A percentile compares a stretch with the other conserved stretches of the same genome.
Conservation (phyloP, 495 filamentous ascomycete genomes). For the Ramalina intermedia region DNA sequence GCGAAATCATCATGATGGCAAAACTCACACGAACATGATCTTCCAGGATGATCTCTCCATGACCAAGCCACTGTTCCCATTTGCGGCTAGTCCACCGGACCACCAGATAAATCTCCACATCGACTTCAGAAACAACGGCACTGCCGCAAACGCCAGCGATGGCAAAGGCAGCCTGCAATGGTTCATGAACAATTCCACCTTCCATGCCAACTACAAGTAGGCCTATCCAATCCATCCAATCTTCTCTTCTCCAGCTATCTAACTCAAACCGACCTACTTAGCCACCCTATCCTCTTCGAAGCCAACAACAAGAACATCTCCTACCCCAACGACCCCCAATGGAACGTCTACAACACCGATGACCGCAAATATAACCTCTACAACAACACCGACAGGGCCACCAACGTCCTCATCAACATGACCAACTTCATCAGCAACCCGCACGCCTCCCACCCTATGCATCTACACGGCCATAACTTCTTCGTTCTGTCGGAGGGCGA, state of each 20-base stretch:
- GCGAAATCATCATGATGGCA: no score
- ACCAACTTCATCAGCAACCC: slow-evolving; percentile 26
- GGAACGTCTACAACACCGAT: slow-evolving; percentile 32
- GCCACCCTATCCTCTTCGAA: slow-evolving; percentile 36
- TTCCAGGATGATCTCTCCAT: background rate
- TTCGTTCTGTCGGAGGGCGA: slow-evolving; percentile 15
- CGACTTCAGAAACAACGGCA: background rate
- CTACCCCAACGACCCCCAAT: slow-evolving; percentile 24
- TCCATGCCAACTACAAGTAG: slow-evolving; percentile 36
- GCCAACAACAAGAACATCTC: slow-evolving; percentile 31
- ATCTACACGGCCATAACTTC: slow-evolving; percentile 27
- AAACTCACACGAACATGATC: background rate
- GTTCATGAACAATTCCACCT: slow-evolving; percentile 38
- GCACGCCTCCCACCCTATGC: slow-evolving; percentile 16
- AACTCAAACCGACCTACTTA: slow-evolving; percentile 14
- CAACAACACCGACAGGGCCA: slow-evolving; percentile 30
- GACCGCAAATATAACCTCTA: no score
- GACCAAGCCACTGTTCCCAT: background rate
- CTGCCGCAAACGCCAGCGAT: background rate
- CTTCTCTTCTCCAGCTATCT: background rate
- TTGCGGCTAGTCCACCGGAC: background rate
- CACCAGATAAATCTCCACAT: background rate
- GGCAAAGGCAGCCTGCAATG: slow-evolving; percentile 30
- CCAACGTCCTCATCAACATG: slow-evolving; percentile 37
- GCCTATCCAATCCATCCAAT: slow-evolving; percentile 6